These are phyloP conservation scores for Durusdinium trenchii DNA, from an alignment of 73 alveolate genomes.

Conservation along the genomic window DNA sequence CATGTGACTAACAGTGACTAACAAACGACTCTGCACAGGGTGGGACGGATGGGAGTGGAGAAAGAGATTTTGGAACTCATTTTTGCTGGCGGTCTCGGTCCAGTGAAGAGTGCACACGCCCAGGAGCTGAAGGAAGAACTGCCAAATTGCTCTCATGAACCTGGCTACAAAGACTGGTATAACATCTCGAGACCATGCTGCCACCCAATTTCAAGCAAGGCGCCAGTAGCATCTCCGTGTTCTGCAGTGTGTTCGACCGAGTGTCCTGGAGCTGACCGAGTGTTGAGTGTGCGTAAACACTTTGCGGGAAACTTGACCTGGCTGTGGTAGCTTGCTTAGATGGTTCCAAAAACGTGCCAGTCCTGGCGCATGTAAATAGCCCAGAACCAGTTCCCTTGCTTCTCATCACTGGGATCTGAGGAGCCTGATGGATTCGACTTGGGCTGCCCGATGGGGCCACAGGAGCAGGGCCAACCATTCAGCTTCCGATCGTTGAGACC, in stretches of 20 bases:
- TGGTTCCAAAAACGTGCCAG: too few species aligned
- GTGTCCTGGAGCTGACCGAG: too few species aligned
- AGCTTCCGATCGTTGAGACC: conserved; percentile 15
- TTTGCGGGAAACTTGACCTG: too few species aligned
- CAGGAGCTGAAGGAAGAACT: background rate
- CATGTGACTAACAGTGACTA: too few species aligned
- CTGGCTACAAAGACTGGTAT: background rate
- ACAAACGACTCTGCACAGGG: too few species aligned
- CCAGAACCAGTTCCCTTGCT: conserved; percentile 11
- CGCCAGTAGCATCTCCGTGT: conserved; percentile 1
- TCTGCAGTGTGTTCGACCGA: background rate
- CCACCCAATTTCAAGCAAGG: background rate
- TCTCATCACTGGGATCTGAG: too few species aligned
- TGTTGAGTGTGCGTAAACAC: too few species aligned
- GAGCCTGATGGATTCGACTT: background rate
- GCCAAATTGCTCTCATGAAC: conserved; percentile 44
- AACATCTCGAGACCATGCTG: background rate
- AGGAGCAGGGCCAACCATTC: conserved; percentile 81
- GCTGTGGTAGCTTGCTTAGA: too few species aligned
- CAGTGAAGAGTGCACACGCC: background rate
- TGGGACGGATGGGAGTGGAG: too few species aligned
- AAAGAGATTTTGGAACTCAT: too few species aligned
- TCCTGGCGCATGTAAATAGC: conserved; percentile 6
- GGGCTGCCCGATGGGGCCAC: conserved; percentile 21
- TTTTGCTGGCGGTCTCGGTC: too few species aligned